A percentile compares a stretch with the other conserved stretches of the same genome.
Evolutionary conservation across 768 basidiomycete species (phyloP).

Genomic region (Xerocomus brunneocitrinus): DNA sequence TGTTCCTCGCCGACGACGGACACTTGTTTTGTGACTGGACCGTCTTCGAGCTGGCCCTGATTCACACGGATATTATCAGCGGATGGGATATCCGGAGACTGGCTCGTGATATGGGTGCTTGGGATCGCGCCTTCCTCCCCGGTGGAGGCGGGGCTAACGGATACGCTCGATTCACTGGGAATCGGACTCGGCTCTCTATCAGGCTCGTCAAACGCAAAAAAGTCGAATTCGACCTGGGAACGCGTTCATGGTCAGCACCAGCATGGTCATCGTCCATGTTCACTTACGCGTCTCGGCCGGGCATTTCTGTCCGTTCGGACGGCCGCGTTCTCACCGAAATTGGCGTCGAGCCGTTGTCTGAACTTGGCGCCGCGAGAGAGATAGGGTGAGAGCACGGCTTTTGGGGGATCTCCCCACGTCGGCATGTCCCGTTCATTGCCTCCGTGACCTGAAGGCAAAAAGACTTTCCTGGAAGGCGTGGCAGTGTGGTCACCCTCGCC

Average conservation of each 20-base stretch:
- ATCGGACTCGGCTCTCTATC: constrained; percentile 3
- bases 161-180: constrained; percentile 3
- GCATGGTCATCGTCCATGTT: not conserved
- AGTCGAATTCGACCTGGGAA: constrained; percentile 13
- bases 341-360: constrained; percentile 12
- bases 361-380: constrained; percentile 19
- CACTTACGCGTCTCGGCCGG: constrained; percentile 20
- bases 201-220: constrained; percentile 5
- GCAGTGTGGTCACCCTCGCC: not conserved
- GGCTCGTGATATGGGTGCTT: constrained; percentile 19
- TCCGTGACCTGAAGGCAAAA: no score
- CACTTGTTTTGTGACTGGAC: not conserved
- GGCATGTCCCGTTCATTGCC: not conserved
- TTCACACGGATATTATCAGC: not conserved
- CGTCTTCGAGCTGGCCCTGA: not conserved
- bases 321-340: constrained; percentile 17
- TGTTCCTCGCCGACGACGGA: constrained; percentile 3
- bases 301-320: constrained; percentile 23
- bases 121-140: constrained; percentile 4
- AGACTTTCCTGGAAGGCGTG: not conserved
- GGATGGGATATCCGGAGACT: constrained; percentile 10
- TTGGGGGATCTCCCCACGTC: not conserved
- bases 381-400: constrained; percentile 8
- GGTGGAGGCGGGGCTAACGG: not conserved
- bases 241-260: not conserved